These are phyloP conservation scores for Capsella rubella DNA, from an alignment of 441 rosid genomes.

Conservation along the genomic window DNA sequence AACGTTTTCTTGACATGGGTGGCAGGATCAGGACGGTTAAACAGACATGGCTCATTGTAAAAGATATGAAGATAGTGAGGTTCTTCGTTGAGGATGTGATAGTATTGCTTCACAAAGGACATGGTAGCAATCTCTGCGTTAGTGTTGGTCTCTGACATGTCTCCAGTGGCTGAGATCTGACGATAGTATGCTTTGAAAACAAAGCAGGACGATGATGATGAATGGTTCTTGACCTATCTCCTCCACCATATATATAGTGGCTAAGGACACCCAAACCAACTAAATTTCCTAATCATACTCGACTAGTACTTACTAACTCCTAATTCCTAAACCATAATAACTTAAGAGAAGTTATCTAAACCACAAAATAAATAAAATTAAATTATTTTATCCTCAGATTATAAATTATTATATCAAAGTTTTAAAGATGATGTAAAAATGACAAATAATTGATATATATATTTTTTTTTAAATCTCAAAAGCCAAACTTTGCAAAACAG, in stretches of 20 bases:
- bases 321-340: constrained; percentile 20
- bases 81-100: constrained; percentile 27
- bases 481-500: background rate
- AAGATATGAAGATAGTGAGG: constrained; percentile 34
- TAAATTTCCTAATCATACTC: constrained; percentile 13
- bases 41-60: constrained; percentile 19
- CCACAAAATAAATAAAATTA: background rate
- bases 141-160: constrained; percentile 16
- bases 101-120: constrained; percentile 30
- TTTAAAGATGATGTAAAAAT: too few species aligned
- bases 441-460: too few species aligned
- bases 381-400: too few species aligned
- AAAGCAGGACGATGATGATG: constrained; percentile 6
- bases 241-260: constrained; percentile 19
- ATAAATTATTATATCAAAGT: too few species aligned
- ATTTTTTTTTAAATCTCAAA: too few species aligned
- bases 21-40: constrained; percentile 29
- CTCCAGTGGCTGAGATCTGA: background rate
- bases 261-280: background rate
- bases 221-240: constrained; percentile 13
- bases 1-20: constrained; percentile 22
- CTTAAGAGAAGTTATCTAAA: background rate
- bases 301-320: background rate
- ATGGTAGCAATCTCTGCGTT: constrained; percentile 7
- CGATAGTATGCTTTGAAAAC: background rate